A percentile compares a stretch with the other conserved stretches of the same genome.
Evolutionary conservation across 2,329 filamentous ascomycete species (phyloP).

Genomic region (Aspergillus sojae): DNA sequence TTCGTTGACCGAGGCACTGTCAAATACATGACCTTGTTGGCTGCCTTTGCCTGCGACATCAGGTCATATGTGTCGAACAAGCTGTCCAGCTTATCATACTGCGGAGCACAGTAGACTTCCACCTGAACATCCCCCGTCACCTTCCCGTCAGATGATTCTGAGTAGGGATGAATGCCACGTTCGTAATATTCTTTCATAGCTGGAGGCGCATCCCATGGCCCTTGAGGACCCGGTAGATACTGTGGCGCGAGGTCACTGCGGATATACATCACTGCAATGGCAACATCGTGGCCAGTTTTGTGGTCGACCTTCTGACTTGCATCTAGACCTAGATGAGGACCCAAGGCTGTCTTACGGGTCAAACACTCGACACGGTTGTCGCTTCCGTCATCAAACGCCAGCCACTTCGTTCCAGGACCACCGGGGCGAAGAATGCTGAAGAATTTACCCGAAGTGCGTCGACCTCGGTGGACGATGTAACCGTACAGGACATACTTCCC

Average conservation of each 20-base stretch:
- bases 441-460: conserved; percentile 61
- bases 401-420: conserved; percentile 60
- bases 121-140: conserved; percentile 34
- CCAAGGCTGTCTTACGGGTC: conserved; percentile 58
- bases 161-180: conserved; percentile 26
- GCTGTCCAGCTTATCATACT: conserved; percentile 37
- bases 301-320: conserved; percentile 45
- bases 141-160: conserved; percentile 15
- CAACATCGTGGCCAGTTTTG: conserved; percentile 50
- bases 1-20: conserved; percentile 36
- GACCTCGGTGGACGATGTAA: conserved; percentile 62
- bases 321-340: conserved; percentile 53
- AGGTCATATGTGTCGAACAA: conserved; percentile 49
- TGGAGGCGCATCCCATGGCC: conserved; percentile 52
- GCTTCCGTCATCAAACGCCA: conserved; percentile 60
- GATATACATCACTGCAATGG: conserved; percentile 60
- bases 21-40: conserved; percentile 39
- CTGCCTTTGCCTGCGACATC: conserved; percentile 41
- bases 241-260: conserved; percentile 51
- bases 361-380: conserved; percentile 60
- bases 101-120: conserved; percentile 43
- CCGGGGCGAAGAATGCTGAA: conserved; percentile 62
- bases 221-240: conserved; percentile 45
- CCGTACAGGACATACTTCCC: conserved; percentile 60
- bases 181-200: conserved; percentile 45